Conservation (phyloP, 2,329 filamentous ascomycete genomes). For the Trichophyton verrucosum region DNA sequence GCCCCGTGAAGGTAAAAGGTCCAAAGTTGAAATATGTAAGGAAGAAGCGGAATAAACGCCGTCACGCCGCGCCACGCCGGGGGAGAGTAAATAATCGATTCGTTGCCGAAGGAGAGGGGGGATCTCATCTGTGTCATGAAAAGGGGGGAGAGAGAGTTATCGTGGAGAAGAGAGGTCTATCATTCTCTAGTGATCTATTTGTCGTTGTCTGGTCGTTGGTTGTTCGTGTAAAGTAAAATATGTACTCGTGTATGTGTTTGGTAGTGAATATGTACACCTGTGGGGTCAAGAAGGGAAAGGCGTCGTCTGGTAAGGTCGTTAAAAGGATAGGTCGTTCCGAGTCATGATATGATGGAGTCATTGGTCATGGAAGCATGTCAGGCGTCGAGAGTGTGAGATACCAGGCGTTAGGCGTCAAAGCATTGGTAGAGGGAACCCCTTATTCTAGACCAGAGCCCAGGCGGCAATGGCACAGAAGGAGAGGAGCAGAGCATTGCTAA, state of each 20-base stretch:
- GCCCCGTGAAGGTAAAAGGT: neutral
- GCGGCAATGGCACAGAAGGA: neutral
- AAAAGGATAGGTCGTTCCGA: neutral
- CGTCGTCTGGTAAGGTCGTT: neutral
- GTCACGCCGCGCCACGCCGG: neutral
- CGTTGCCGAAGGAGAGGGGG: neutral
- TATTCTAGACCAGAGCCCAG: neutral
- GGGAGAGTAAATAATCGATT: neutral
- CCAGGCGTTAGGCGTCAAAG: neutral
- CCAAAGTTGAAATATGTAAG: no score
- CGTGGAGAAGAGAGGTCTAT: neutral
- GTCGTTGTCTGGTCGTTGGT: neutral
- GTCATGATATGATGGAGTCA: neutral
- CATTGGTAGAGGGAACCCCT: neutral
- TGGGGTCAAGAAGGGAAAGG: neutral
- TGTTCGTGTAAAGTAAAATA: neutral
- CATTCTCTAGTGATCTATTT: neutral
- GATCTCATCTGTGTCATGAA: neutral
- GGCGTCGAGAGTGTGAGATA: neutral
- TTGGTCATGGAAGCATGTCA: no score
- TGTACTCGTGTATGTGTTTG: neutral
- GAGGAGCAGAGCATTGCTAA: neutral
- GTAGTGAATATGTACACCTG: neutral
- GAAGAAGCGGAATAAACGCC: neutral
- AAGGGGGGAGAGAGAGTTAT: neutral